Evolutionary conservation across 495 filamentous ascomycete genomes (phyloP), one percentile per base, ranked within the genome.

Genomic region (Parathielavia hyrcaniae): DNA sequence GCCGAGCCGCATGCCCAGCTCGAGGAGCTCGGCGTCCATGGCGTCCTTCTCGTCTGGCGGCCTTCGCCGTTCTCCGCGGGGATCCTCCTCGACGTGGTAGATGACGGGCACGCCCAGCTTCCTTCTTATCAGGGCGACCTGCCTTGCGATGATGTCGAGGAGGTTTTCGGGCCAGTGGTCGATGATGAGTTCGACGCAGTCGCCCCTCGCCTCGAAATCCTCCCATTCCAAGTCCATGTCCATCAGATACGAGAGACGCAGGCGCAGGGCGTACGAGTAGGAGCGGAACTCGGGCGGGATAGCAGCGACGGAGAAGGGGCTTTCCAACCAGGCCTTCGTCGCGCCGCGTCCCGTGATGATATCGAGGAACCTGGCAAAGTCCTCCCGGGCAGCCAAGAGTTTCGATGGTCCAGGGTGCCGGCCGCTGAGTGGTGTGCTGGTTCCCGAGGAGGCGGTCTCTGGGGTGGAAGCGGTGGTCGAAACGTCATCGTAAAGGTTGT

Each of bases 171-270:
- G 84, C 85, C 63, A 79, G 52, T 69, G 74, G 63, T 89, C 86
- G 41, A 89, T 77, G 43, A 85, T 83, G 1, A 90, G 69, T 66
- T 91, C 87, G 39, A 91, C 80, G 13, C 81, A 86, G 72, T 91
- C 88, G 4, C 78, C 83, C 1, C 82, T 80, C 19, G 85, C 82
- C 70, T 88, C 86, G 0, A 89, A 73, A 39, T 83, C 79, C 17
- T 80, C 75, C 55, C 89, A 67, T 51, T 85, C 81, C 30, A 82
- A 68, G 43, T 73, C 66, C 58, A 75, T 75, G 13, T 77, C 72
- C 19, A 81, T 64, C 5, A 91, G 58, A 30, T 84, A 78, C 0
- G 86, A 84, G 2, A 87, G 75, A 12, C 83, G 79, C 8, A 89
- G 70, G 34, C 80, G 79, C 13, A 90, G 72, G 11, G 84, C 81